Base-by-base conservation (phyloP, 768 basidiomycete species). In the Boletus pseudo-olivaceus region DNA sequence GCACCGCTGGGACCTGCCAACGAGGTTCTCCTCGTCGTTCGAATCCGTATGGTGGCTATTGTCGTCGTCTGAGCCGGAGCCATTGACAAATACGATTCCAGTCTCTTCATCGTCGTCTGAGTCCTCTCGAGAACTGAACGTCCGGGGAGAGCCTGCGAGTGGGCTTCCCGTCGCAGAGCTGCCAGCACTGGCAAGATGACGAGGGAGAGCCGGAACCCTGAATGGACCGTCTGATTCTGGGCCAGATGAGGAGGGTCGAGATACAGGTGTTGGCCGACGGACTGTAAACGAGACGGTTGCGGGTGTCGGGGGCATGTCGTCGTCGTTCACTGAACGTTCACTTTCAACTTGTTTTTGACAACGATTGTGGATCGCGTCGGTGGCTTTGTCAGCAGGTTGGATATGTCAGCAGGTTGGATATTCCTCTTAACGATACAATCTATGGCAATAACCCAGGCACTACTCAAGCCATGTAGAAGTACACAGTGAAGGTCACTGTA, bases 1-100 rank as follows among this genome's bases (percentile, higher is more conserved):
- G 79, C 87, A 94, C 92, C 92, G 90, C 84, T 90, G 82, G 58
- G 90, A 88, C 6, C 81, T 83, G 3, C 84, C 81, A 49, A 90
- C 82, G 9, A 90, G 77, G 67, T 88, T 83, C 32, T 91, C 88
- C 7, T 65, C 66, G 45, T 84, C 83, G 61, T 84, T 85, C 10
- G 83, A 85, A 50, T 80, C 78, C 7, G 70, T 20, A 4, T 38
- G 42, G 59, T 45, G 46, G 72, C 64, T 11, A 65, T 65, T 20
- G 60, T 54, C 38, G 70, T 64, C 39, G 70, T 64, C 56, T 69
- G 62, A 32, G 6, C 63, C 65, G 19, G 57, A 34, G 27, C 59
- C 59, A 11, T 60, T 59, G 0, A 44, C 11, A 27, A 69, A 69
- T 15, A 67, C 63, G 5, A 66, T 70, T 5, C 65, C 66, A 0